These are phyloP conservation scores for Curvularia spicifera DNA, from an alignment of 2,329 filamentous ascomycete genomes.

Conservation along the genomic window DNA sequence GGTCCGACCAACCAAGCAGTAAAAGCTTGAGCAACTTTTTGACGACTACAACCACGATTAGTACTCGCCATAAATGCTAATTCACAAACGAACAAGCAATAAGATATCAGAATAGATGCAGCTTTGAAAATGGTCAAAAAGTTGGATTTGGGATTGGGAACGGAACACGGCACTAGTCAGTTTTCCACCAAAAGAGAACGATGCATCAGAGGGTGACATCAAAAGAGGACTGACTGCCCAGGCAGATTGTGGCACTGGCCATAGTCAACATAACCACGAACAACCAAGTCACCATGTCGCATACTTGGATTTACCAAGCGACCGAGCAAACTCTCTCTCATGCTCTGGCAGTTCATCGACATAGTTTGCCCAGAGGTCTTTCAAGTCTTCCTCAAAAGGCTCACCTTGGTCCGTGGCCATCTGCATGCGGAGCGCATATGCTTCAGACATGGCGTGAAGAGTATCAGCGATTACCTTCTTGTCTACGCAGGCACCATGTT, in stretches of 20 bases:
- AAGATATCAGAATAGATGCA: no score
- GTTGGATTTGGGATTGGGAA: no score
- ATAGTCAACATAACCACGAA: not conserved
- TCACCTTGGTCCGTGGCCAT: slow-evolving; percentile 12
- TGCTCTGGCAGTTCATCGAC: slow-evolving; percentile 11
- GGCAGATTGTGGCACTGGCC: not conserved
- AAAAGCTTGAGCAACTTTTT: no score
- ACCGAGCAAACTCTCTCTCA: slow-evolving; percentile 13
- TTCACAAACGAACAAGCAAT: no score
- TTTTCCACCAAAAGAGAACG: no score
- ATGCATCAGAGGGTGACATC: no score
- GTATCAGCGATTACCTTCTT: slow-evolving; percentile 11
- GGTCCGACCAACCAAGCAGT: no score
- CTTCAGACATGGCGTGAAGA: slow-evolving; percentile 12
- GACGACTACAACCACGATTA: no score
- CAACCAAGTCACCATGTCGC: not conserved
- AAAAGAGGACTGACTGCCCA: not conserved
- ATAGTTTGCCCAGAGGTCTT: slow-evolving; percentile 7
- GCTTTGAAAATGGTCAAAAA: no score
- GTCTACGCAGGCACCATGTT: slow-evolving; percentile 8
- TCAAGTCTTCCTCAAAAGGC: slow-evolving; percentile 14
- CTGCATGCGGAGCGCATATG: slow-evolving; percentile 10
- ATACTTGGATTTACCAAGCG: not conserved
- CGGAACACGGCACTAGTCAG: no score
- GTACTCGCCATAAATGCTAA: no score